Base-by-base conservation (phyloP, 176 grass and related monocot species). In the Poa pratensis region DNA sequence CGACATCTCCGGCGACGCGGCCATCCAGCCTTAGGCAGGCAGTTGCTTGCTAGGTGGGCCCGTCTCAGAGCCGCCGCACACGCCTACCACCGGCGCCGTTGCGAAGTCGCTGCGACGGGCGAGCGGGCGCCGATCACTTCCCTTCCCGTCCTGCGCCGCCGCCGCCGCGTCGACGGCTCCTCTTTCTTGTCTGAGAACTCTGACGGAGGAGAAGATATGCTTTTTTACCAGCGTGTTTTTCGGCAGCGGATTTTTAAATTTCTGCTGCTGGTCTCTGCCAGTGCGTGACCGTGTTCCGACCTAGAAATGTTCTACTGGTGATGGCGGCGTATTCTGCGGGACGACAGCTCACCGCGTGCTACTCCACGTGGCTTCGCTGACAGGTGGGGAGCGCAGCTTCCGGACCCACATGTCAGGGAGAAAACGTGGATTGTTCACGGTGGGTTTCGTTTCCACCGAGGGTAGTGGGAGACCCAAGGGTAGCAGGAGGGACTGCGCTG, bases 361-460 rank as follows among this genome's bases (percentile, higher is more conserved):
- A 1, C 3, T 35, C 24, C 0, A 22, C 9, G 3, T 9, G 12
- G 1, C 6, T 7, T 19, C 6, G 15, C 74, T 59, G 84, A 3
- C 84, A 75, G 3, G 49, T 83, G 39, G 80, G 80, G 0, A 0
- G 0, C 0, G 0, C 0, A 0, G 0, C 0, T 0, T 0, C 0
- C 3, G 11, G 67, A 2, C 6, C 75, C 75, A 4, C 57, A 2
- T 2, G 80, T 83, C 80, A 7, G 80, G 0, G 5, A 7, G 0
- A 0, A 1, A 22, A 0, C 1, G 22, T 20, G 1, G 14, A 0
- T 7, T 7, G 0, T 0, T 0, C 0, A 0, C 0, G 6, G 69
- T 5, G 48, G 7, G 3, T 15, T 32, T 39, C 1, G 22, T 40
- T 42, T 0, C 10, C 13, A 9, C 0, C 6, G 37, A 12, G 80